phyloP scores from a whole-genome alignment of 2,329 filamentous ascomycete genomes.

The Aspergillus sp. region DNA sequence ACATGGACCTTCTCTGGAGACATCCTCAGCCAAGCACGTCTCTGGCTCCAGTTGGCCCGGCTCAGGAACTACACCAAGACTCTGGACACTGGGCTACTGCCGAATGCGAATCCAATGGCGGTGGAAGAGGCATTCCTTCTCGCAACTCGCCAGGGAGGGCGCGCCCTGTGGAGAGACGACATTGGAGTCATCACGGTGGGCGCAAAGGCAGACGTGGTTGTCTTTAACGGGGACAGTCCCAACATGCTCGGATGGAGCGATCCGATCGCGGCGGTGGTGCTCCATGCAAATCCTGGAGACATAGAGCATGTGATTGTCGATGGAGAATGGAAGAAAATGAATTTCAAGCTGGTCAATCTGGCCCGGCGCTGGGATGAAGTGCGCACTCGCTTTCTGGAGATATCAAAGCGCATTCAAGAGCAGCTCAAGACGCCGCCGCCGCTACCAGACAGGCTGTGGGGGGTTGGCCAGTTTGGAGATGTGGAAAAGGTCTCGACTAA shows the following conservation, averaged over 20 bases:
- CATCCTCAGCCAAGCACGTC: constrained; percentile 52
- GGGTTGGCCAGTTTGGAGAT: neutral
- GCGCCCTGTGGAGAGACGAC: constrained; percentile 1
- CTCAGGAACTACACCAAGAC: neutral
- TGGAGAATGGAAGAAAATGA: constrained; percentile 3
- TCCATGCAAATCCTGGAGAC: constrained; percentile 39
- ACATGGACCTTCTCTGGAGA: constrained; percentile 55
- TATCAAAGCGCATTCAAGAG: constrained; percentile 1
- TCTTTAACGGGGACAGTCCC: constrained; percentile 53
- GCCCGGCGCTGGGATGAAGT: neutral
- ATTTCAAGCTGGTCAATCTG: constrained; percentile 1
- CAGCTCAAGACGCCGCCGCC: neutral
- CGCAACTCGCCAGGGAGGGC: constrained; percentile 3
- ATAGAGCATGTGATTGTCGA: constrained; percentile 6
- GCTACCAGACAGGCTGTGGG: neutral
- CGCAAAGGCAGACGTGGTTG: constrained; percentile 51
- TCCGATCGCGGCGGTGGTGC: constrained; percentile 56
- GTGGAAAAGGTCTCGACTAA: constrained; percentile 1
- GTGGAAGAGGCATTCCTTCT: constrained; percentile 6
- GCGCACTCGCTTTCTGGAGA: neutral
- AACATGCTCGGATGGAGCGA: constrained; percentile 55
- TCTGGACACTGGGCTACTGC: neutral
- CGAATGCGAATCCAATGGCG: constrained; percentile 6
- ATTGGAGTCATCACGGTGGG: neutral
- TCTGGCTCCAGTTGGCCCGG: constrained; percentile 40